These are phyloP conservation scores for Golubevia sp. DNA, from an alignment of 1,284 basidiomycete species.

Conservation along the genomic window DNA sequence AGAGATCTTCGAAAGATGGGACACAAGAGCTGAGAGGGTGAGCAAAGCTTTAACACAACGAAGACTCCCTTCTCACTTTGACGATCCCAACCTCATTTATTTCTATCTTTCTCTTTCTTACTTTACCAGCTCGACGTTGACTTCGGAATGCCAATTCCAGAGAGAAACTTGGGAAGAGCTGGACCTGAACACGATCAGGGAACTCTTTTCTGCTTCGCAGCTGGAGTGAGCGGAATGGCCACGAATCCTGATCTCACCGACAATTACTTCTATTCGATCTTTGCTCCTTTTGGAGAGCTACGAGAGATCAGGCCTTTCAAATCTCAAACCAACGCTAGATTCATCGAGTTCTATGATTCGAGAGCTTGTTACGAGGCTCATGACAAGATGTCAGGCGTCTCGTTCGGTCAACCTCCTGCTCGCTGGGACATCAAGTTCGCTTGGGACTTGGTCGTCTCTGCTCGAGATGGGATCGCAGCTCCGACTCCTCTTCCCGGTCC, in stretches of 20 bases:
- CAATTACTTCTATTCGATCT: neutral
- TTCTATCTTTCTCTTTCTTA: too few relatives aligned
- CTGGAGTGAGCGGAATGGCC: neutral
- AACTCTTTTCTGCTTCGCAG: neutral
- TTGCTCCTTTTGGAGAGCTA: neutral
- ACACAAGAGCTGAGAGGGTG: too few relatives aligned
- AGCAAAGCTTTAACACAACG: too few relatives aligned
- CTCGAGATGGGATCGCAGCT: neutral
- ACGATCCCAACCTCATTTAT: too few relatives aligned
- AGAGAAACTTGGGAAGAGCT: neutral
- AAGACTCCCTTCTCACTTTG: too few relatives aligned
- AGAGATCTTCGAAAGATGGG: too few relatives aligned
- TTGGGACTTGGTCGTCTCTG: neutral
- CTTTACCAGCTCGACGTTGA: too few relatives aligned
- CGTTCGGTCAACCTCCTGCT: neutral
- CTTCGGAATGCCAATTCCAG: neutral
- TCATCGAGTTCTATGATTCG: neutral
- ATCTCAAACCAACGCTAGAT: neutral
- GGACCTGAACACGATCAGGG: neutral
- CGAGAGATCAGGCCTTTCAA: too few relatives aligned
- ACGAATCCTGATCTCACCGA: neutral
- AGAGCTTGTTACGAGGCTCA: neutral
- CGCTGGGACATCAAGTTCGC: slow-evolving; percentile 2
- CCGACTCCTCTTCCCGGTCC: neutral
- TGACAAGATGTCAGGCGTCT: neutral